These are phyloP conservation scores for Cornus florida DNA, from an alignment of 148 eudicot genomes.

Conservation along the genomic window DNA sequence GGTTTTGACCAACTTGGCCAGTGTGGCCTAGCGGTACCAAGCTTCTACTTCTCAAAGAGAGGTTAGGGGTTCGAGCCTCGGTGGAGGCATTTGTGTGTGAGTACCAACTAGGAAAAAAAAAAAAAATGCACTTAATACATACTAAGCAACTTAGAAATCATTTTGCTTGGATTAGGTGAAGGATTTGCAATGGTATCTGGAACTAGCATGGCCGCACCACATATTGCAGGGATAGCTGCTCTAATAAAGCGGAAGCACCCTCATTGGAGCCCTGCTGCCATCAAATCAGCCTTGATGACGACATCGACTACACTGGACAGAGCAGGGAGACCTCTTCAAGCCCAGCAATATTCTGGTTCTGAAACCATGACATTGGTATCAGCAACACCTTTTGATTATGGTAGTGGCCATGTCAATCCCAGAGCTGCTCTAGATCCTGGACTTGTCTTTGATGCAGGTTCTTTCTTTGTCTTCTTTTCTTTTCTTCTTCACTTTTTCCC, in stretches of 20 bases:
- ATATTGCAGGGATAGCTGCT: slow-evolving; percentile 97
- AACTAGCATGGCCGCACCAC: slow-evolving; percentile 99
- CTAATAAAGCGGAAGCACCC: slow-evolving; percentile 93
- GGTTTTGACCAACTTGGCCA: too few species aligned
- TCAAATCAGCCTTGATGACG: slow-evolving; percentile 96
- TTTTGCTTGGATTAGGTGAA: slow-evolving; percentile 61
- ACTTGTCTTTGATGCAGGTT: slow-evolving; percentile 92
- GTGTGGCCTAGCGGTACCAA: too few species aligned
- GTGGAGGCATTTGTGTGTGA: too few species aligned
- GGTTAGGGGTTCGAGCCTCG: too few species aligned
- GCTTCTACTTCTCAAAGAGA: too few species aligned
- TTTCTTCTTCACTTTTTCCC: background rate
- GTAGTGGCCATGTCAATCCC: slow-evolving; percentile 94
- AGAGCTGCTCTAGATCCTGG: slow-evolving; percentile 96
- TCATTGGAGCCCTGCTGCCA: slow-evolving; percentile 98
- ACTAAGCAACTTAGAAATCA: background rate
- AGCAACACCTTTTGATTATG: slow-evolving; percentile 97
- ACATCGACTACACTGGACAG: slow-evolving; percentile 70
- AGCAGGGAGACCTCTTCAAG: slow-evolving; percentile 75
- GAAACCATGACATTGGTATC: slow-evolving; percentile 56
- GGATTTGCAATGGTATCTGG: slow-evolving; percentile 97
- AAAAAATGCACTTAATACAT: background rate
- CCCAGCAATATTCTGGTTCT: slow-evolving; percentile 84
- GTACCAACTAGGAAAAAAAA: too few species aligned
- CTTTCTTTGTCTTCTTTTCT: slow-evolving; percentile 1